phyloP scores from a whole-genome alignment of 1,139 yeast species.

The Saccharomyces hybrid region DNA sequence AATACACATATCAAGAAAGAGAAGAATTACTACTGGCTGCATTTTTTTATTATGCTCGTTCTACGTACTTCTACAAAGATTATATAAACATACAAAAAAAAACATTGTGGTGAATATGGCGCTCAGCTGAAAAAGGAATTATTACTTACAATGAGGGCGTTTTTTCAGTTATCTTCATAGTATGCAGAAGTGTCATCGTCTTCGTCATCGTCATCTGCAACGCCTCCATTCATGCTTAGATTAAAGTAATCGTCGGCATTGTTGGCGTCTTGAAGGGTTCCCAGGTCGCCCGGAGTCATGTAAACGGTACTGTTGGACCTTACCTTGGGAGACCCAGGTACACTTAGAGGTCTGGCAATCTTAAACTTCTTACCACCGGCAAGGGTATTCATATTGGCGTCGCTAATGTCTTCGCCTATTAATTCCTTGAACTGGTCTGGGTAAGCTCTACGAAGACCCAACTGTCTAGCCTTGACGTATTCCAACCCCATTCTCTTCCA shows the following conservation, averaged over 20 bases:
- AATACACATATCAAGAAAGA: neutral
- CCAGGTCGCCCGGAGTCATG: slow-evolving; percentile 65
- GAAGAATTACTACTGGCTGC: neutral
- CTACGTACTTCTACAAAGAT: neutral
- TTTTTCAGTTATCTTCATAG: neutral
- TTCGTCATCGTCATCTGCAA: slow-evolving; percentile 34
- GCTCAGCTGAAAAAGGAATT: neutral
- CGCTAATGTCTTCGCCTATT: slow-evolving; percentile 29
- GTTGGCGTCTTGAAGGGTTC: slow-evolving; percentile 84
- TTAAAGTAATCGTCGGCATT: slow-evolving; percentile 82
- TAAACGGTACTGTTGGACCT: slow-evolving; percentile 39
- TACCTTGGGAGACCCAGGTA: slow-evolving; percentile 87
- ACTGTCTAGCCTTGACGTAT: slow-evolving; percentile 88
- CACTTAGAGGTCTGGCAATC: slow-evolving; percentile 85
- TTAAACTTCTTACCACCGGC: slow-evolving; percentile 42
- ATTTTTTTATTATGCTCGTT: neutral
- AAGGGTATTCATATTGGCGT: slow-evolving; percentile 26
- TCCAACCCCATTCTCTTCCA: slow-evolving; percentile 98
- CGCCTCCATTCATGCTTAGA: slow-evolving; percentile 49
- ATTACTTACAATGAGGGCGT: neutral
- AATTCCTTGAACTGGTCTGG: slow-evolving; percentile 71
- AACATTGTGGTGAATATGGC: neutral
- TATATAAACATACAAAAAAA: neutral
- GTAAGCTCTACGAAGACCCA: slow-evolving; percentile 87
- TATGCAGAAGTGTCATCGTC: slow-evolving; percentile 25